Base-by-base conservation (phyloP, 164 flowering plant species). In the Santalum album region DNA sequence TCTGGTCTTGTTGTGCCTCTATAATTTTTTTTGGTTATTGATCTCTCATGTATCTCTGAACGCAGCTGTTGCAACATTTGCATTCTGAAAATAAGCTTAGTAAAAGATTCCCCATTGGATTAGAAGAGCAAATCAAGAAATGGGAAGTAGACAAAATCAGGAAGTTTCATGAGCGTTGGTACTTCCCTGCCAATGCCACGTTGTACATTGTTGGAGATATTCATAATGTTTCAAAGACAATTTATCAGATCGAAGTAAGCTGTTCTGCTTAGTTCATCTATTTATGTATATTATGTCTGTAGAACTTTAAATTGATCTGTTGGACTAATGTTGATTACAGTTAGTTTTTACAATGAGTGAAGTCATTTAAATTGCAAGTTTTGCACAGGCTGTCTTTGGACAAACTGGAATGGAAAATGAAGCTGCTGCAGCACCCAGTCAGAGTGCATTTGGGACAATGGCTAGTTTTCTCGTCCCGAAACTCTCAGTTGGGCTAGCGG, bases 81-180 rank as follows among this genome's bases (percentile, higher is more conserved):
- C 99, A 94, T 72, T 90, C 99, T 60, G 99, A 94, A 65, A 94
- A 94, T 80, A 94, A 94, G 85, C 77, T 94, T 63, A 87, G 99
- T 67, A 75, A 66, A 72, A 73, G 99, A 65, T 94, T 94, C 58
- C 99, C 99, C 24, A 94, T 94, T 69, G 99, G 99, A 69, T 65
- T 94, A 38, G 99, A 94, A 67, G 99, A 94, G 68, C 99, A 94
- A 71, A 94, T 94, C 53, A 86, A 86, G 82, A 87, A 82, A 69
- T 94, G 99, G 99, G 97, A 94, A 79, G 86, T 82, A 1, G 99
- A 94, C 63, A 94, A 87, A 75, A 87, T 94, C 50, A 82, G 83
- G 71, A 87, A 78, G 61, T 94, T 94, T 62, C 99, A 94, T 65
- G 99, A 94, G 59, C 87, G 99, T 22, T 94, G 99, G 99, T 94